A percentile compares a stretch with the other conserved stretches of the same genome.
These are phyloP conservation scores for Fusarium heterosporum DNA, from an alignment of 2,329 filamentous ascomycete genomes.

Conservation along the genomic window DNA sequence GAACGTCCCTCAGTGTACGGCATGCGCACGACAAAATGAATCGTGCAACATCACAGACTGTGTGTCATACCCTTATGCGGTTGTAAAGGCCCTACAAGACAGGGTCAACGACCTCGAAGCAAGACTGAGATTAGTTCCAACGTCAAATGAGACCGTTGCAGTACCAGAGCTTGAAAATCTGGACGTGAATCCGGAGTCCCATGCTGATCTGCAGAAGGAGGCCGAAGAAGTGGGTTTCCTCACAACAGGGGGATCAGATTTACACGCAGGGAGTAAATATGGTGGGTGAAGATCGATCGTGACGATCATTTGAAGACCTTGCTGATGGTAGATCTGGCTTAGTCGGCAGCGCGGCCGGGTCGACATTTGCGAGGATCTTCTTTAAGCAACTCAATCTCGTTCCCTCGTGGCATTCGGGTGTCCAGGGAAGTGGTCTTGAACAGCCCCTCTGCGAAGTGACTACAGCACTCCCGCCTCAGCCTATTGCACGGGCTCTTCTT, in stretches of 20 bases:
- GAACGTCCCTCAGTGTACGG: conserved; percentile 1
- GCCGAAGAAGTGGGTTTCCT: conserved; percentile 16
- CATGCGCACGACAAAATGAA: conserved; percentile 1
- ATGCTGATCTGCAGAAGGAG: neutral
- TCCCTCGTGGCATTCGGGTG: neutral
- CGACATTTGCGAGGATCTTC: conserved; percentile 16
- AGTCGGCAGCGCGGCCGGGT: conserved; percentile 18
- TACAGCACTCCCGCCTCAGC: neutral
- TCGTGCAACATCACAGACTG: neutral
- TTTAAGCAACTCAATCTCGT: conserved; percentile 7
- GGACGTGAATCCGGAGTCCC: neutral
- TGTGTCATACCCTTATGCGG: neutral
- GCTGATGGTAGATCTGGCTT: neutral
- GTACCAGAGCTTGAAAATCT: neutral
- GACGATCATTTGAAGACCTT: too few relatives aligned
- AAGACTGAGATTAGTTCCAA: neutral
- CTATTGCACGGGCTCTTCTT: neutral
- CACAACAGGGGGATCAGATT: neutral
- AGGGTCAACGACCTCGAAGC: conserved; percentile 7
- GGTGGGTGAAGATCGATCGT: neutral
- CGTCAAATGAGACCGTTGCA: neutral
- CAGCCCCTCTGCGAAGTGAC: neutral
- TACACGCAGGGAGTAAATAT: conserved; percentile 5
- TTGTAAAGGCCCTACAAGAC: neutral
- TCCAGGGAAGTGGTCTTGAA: neutral